Base-by-base conservation (phyloP, 1,139 yeast genomes). In the Kodamaea sp. region DNA sequence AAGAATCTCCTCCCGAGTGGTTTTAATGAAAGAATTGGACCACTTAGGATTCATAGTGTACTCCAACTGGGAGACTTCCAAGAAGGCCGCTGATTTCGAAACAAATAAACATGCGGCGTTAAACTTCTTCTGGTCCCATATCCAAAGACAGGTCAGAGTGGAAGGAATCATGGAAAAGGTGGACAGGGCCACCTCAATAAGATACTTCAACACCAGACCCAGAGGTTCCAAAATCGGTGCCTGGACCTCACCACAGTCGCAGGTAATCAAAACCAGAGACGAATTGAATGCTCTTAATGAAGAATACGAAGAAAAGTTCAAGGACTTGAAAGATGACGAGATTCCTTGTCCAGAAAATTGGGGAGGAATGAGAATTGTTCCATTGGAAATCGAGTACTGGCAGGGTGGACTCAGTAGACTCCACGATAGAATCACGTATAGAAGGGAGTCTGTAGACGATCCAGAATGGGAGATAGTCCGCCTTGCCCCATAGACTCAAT, bases 341-440 rank as follows among this genome's bases (percentile, higher is more conserved):
- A 79, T 92, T 34, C 94, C 95, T 19, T 85, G 96, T 49, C 98
- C 98, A 13, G 89, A 86, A 21, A 80, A 70, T 57, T 92, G 98
- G 98, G 98, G 98, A 32, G 98, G 98, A 2, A 60, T 92, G 35
- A 73, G 96, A 51, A 73, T 92, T 20, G 80, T 83, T 28, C 98
- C 99, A 2, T 65, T 86, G 35, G 96, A 88, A 54, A 76, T 92
- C 48, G 98, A 92, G 63, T 92, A 92, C 55, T 92, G 97, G 97
- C 97, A 92, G 63, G 98, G 98, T 12, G 78, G 98, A 43, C 73
- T 78, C 40, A 84, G 87, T 53, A 76, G 99, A 58, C 70, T 90
- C 38, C 98, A 92, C 59, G 99, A 92, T 61, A 76, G 98, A 51
- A 70, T 89, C 38, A 76, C 80, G n/a, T 92, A 74, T 60, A 73